Base-by-base conservation (phyloP, 257 asterid species). In the Schizonepeta tenuifolia region DNA sequence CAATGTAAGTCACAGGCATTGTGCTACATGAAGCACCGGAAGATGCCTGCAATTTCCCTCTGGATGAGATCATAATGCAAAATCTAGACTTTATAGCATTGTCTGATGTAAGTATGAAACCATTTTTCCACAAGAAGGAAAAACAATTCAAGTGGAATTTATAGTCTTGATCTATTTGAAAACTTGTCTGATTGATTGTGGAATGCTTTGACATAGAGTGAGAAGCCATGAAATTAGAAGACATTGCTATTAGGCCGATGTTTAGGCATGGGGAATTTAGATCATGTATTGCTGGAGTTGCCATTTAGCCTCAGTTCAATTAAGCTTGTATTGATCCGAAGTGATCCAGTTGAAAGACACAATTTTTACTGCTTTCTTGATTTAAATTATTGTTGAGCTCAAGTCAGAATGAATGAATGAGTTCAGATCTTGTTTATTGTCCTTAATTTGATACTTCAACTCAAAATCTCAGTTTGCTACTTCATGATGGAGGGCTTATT, bases 51-150 rank as follows among this genome's bases (percentile, higher is more conserved):
- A 49, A 58, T 33, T 65, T 51, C 67, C 46, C 57, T 33, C 58
- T 40, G 54, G 57, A 33, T 18, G 35, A 38, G 51, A 55, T 53
- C 59, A n/a, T 21, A 61, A 50, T 47, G 36, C 69, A 13, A 67
- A 41, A 56, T 35, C 9, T 49, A 41, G 44, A 65, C 65, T 21
- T 60, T 66, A 28, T 44, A 12, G 36, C 74, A 51, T 35, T 24
- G 12, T 67, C 69, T 17, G 59, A 15, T 80, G 80, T 74, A 74
- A 47, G 73, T 54, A 74, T 17, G 31, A 33, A 62, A 18, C 18
- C 26, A 17, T 9, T 54, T 20, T 60, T 44, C 21, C 9, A 7
- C n/a, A 24, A 53, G 9, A 21, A 35, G 53, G 60, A 38, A 50
- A 62, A 21, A 64, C 36, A 55, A 40, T 56, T 33, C 20, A 31